phyloP scores from a whole-genome alignment of 2,329 filamentous ascomycete genomes.

The Thelonectria olida region DNA sequence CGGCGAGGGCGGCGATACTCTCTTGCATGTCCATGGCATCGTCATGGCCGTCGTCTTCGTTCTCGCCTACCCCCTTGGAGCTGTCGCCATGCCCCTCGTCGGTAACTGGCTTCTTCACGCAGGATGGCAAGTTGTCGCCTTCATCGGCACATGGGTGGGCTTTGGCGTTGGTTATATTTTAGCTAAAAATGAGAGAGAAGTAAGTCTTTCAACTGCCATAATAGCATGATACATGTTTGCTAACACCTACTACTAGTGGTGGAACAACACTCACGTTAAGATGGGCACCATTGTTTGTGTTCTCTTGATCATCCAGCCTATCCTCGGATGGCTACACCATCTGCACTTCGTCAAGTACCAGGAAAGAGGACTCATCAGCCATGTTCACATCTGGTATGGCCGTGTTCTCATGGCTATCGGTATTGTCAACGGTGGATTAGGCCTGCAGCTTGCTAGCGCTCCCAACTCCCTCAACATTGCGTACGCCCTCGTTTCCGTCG shows the following conservation, averaged over 20 bases:
- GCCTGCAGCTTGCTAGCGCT: conserved; percentile 59
- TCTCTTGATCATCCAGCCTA: conserved; percentile 65
- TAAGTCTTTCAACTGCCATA: conserved; percentile 44
- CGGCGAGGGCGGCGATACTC: not conserved
- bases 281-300: conserved; percentile 64
- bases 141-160: conserved; percentile 66
- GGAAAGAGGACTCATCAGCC: conserved; percentile 59
- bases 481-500: no score
- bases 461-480: no score
- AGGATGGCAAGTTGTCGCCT: conserved; percentile 61
- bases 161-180: conserved; percentile 66
- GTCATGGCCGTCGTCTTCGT: conserved; percentile 69
- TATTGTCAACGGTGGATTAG: conserved; percentile 71
- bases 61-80: conserved; percentile 67
- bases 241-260: conserved; percentile 53
- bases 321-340: conserved; percentile 68
- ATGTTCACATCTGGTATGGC: conserved; percentile 71
- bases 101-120: conserved; percentile 67
- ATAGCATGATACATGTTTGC: conserved; percentile 22
- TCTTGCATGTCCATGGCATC: conserved; percentile 57
- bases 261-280: conserved; percentile 61
- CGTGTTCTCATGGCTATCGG: conserved; percentile 66
- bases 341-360: conserved; percentile 57
- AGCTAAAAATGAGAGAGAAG: conserved; percentile 50
- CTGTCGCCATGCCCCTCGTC: conserved; percentile 67